Evolutionary conservation across 2,329 filamentous ascomycete genomes (phyloP).

Genomic region (Aspergillus oerlinghausenensis): DNA sequence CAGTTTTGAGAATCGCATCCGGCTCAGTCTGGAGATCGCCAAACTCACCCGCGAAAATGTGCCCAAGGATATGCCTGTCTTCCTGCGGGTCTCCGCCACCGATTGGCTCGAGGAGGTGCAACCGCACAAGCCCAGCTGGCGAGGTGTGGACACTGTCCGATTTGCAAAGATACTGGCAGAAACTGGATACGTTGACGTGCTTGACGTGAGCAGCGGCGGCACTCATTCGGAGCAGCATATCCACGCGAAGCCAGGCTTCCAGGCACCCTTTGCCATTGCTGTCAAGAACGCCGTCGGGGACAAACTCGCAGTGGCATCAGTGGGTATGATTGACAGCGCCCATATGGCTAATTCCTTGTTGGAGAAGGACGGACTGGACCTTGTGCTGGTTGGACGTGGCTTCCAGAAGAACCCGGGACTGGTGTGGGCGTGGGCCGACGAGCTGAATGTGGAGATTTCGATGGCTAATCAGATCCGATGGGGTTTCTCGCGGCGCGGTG

Average conservation of each 20-base stretch:
- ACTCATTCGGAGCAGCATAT: slow-evolving; percentile 29
- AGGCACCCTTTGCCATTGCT: slow-evolving; percentile 65
- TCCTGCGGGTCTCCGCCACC: slow-evolving; percentile 65
- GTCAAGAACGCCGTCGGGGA: slow-evolving; percentile 69
- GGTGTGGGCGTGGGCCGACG: slow-evolving; percentile 67
- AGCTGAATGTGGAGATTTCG: slow-evolving; percentile 65
- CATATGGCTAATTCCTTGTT: slow-evolving; percentile 62
- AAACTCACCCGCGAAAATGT: slow-evolving; percentile 59
- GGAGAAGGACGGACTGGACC: slow-evolving; percentile 54
- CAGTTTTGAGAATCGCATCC: slow-evolving; percentile 58
- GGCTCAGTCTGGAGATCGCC: slow-evolving; percentile 63
- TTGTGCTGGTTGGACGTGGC: slow-evolving; percentile 67
- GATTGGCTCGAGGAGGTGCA: slow-evolving; percentile 67
- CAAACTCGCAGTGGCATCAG: slow-evolving; percentile 65
- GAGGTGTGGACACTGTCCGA: slow-evolving; percentile 57
- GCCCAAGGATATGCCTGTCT: slow-evolving; percentile 63
- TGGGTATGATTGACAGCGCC: slow-evolving; percentile 68
- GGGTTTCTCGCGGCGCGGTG: slow-evolving; percentile 41
- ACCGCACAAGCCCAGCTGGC: slow-evolving; percentile 61
- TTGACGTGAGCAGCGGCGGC: slow-evolving; percentile 64
- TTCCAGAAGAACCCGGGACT: slow-evolving; percentile 80
- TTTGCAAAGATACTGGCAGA: slow-evolving; percentile 65
- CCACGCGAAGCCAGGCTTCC: slow-evolving; percentile 58
- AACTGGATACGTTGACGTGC: slow-evolving; percentile 66
- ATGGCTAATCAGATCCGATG: slow-evolving; percentile 67